Base-by-base conservation (phyloP, 1,284 basidiomycete species). In the Marasmius sp. region DNA sequence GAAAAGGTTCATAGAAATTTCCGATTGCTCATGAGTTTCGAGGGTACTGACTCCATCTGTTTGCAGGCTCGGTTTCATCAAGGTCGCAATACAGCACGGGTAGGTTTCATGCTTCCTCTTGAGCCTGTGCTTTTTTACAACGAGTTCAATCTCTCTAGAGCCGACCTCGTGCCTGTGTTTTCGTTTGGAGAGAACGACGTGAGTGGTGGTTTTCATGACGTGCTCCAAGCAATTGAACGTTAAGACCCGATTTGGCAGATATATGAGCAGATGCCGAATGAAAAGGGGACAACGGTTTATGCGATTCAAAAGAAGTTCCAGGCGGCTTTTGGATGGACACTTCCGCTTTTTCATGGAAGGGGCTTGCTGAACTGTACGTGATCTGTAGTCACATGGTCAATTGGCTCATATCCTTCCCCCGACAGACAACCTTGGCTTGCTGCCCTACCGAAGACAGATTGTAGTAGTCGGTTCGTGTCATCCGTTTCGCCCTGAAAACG, bases 171-270 rank as follows among this genome's bases (percentile, higher is more conserved):
- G 0, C 96, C 95, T 0, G 94, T 97, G 1, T 97, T 97, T 71
- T 95, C 94, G 1, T 99, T 99, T 70, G 97, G 97, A 18, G 97
- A 99, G 79, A 99, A 99, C 74, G 97, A 99, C 73, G 94, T 95
- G 64, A 69, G 90, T 81, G 4, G 4, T 60, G 52, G 16, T 37
- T 38, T 34, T 33, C 45, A n/a, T 41, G 3, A 49, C 12, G 58
- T 54, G 4, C 56, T 57, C 20, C 54, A 33, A 8, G 20, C 49
- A 38, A 38, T 49, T 47, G 18, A 41, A 59, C 34, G 64, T 33
- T 52, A 38, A 18, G 50, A 39, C 43, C 58, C 2, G 57, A 50
- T 9, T 51, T 34, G 54, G 2, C 63, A 96, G 92, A 97, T 99
- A 58, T 99, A 94, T 70, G 85, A 95, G 66, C 97, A 99, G 79